Evolutionary conservation across 75 land plant genomes (phyloP), one percentile per base, ranked within the genome.

Genomic region (Cupressus sempervirens): DNA sequence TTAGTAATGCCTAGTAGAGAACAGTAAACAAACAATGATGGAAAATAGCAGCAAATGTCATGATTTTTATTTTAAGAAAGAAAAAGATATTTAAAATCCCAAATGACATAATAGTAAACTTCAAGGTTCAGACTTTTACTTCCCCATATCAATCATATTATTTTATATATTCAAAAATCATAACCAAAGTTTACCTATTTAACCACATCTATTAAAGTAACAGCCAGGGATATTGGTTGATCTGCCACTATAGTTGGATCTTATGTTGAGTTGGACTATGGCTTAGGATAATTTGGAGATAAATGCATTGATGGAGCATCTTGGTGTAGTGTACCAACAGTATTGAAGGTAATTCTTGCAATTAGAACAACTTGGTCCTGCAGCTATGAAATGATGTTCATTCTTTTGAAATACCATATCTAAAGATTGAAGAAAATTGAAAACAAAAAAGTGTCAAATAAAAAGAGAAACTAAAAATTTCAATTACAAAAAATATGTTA

Each of bases 351-450:
- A 30, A 98, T 73, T n/a, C 84, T 83, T 12, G 99, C 99, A 34
- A 98, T 93, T 38, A 91, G 82, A 82, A 93, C 93, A 32, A 92
- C 93, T 86, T 98, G 99, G 34, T 98, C 99, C 85, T 98, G 99
- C 43, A 98, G 77, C 82, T 98, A 97, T 16, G 99, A 93, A n/a
- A 96, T 94, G 85, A 96, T 94, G 67, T 98, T 98, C 99, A 98
- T 98, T 14, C 56, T 74, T 50, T 50, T 23, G 13, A 54, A 12
- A 45, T 43, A 79, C 32, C 29, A 45, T 11, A 14, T 79, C 4
- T 20, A 48, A 45, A 14, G 81, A 3, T 43, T n/a, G n/a, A 79
- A 45, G 8, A 32, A 79, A 79, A 9, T 79, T n/a, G n/a, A 79
- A 12, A 10, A 45, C 20, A 76, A 76, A 3, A 36, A 16, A 0